Percentiles rank a stretch among this genome's conserved stretches.
Evolutionary conservation across 768 basidiomycete species (phyloP).

Genomic region (Tricholoma bakamatsutake): DNA sequence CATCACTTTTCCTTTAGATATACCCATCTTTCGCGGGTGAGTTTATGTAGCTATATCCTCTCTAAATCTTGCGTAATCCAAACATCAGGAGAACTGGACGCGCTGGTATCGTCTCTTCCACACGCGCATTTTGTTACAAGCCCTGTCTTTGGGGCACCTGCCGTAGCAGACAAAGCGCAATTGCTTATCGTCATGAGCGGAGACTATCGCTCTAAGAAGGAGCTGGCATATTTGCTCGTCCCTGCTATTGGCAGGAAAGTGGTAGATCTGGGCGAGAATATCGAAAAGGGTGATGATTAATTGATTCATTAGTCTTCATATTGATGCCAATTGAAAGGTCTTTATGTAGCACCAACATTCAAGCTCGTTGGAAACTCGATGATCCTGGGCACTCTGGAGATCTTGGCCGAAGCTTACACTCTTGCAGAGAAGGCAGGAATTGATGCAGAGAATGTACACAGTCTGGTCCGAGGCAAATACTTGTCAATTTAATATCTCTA

Average conservation of each 20-base stretch:
- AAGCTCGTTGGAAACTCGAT: conserved; percentile 80
- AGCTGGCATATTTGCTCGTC: conserved; percentile 69
- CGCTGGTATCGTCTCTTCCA: conserved; percentile 49
- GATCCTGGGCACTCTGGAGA: conserved; percentile 70
- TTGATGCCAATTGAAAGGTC: not conserved
- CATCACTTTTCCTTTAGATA: conserved; percentile 30
- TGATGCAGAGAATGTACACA: conserved; percentile 49
- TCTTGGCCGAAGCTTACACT: conserved; percentile 79
- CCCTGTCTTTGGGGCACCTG: conserved; percentile 74
- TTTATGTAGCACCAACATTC: conserved; percentile 51
- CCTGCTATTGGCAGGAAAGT: conserved; percentile 76
- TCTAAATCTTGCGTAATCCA: not conserved
- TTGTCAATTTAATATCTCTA: conserved; percentile 1
- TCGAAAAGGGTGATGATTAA: conserved; percentile 62
- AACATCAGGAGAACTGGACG: conserved; percentile 61
- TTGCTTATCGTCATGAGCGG: conserved; percentile 77
- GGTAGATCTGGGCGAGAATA: conserved; percentile 77
- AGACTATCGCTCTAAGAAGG: conserved; percentile 76
- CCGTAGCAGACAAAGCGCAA: conserved; percentile 56
- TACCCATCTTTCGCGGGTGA: conserved; percentile 49
- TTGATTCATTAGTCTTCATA: not conserved
- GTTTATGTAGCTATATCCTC: not conserved
- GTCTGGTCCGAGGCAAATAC: conserved; percentile 51
- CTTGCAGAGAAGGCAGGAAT: conserved; percentile 83
- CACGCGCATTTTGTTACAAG: conserved; percentile 63